Conservation (phyloP, 257 asterid genomes). For the Mitragyna speciosa region DNA sequence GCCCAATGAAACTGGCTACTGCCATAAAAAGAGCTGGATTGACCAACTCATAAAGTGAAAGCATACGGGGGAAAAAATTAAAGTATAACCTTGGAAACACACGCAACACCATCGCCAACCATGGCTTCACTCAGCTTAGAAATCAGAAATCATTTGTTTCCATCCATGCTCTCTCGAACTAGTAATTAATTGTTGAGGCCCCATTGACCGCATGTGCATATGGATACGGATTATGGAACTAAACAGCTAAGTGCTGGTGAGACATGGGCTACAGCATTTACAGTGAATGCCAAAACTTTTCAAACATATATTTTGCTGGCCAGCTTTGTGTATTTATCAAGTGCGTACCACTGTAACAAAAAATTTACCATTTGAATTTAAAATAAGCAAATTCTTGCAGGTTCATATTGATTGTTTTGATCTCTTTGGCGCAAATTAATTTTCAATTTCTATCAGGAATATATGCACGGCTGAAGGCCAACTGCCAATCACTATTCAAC, state of each 20-base stretch:
- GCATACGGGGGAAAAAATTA: background rate
- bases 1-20: background rate
- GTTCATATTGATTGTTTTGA: background rate
- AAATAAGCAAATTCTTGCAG: background rate
- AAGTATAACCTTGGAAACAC: background rate
- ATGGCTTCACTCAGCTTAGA: conserved; percentile 16
- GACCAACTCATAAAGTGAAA: conserved; percentile 5
- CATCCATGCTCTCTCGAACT: background rate
- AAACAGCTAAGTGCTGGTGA: conserved; percentile 16
- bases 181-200: conserved; percentile 3
- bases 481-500: conserved; percentile 36
- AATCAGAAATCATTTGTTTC: conserved; percentile 16
- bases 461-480: conserved; percentile 1
- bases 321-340: background rate
- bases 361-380: background rate
- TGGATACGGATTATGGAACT: background rate
- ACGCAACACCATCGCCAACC: background rate
- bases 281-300: background rate
- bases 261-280: conserved; percentile 11
- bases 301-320: background rate
- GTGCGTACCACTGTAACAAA: background rate
- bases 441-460: background rate
- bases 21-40: background rate
- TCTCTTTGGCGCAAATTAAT: background rate
- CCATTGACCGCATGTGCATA: conserved; percentile 20